Percentiles rank a stretch among this genome's conserved stretches.
Conservation (phyloP, 177 flowering plant species). For the Telopea speciosissima region DNA sequence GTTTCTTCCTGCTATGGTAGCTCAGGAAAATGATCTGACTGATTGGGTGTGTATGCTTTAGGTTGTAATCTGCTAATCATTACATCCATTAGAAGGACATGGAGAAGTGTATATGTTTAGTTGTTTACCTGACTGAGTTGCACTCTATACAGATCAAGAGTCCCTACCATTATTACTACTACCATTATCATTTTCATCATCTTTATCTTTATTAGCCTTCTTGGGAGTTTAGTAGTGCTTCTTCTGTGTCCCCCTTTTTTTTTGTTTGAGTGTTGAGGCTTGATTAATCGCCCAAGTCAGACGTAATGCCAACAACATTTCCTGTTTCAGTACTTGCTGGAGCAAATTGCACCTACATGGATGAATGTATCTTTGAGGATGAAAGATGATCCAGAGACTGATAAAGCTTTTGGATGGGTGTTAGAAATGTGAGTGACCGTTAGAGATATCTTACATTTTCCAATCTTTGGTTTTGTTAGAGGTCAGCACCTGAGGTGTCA, state of each 20-base stretch:
- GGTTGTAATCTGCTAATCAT: background rate
- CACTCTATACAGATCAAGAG: background rate
- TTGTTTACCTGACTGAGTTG: background rate
- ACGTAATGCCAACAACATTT: conserved; percentile 2
- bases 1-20: background rate
- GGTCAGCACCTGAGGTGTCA: background rate
- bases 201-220: background rate
- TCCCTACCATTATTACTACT: background rate
- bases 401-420: conserved; percentile 59
- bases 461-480: background rate
- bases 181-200: too few relatives aligned
- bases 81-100: background rate
- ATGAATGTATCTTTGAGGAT: conserved; percentile 53
- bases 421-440: conserved; percentile 49
- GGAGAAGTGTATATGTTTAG: background rate
- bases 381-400: conserved; percentile 55
- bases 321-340: conserved; percentile 51
- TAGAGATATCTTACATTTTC: background rate
- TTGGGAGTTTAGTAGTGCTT: background rate
- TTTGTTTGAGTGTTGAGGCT: background rate
- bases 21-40: background rate
- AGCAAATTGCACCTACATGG: conserved; percentile 61
- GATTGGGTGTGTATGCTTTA: background rate
- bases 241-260: background rate
- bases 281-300: background rate